These are phyloP conservation scores for Stropharia rugosoannulata DNA, from an alignment of 768 basidiomycete genomes.

Conservation along the genomic window DNA sequence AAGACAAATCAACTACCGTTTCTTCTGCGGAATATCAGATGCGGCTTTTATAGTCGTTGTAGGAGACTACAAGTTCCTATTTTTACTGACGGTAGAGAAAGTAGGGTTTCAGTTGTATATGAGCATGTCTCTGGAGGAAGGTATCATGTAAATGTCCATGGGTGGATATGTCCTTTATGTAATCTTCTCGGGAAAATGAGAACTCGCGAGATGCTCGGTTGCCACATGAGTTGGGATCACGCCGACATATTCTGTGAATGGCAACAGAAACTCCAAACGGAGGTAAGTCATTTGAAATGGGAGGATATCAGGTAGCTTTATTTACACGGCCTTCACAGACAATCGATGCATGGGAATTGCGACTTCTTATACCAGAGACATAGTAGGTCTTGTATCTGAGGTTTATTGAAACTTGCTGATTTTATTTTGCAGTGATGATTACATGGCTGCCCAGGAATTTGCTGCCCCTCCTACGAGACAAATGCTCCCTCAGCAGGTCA, in stretches of 20 bases:
- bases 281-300: too few relatives aligned
- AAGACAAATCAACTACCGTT: constrained; percentile 45
- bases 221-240: constrained; percentile 26
- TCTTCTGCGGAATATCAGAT: constrained; percentile 48
- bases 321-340: neutral
- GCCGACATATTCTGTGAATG: constrained; percentile 21
- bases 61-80: constrained; percentile 37
- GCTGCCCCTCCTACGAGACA: too few relatives aligned
- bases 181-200: constrained; percentile 19
- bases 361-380: neutral
- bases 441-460: too few relatives aligned
- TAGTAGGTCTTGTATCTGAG: too few relatives aligned
- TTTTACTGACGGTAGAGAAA: constrained; percentile 16
- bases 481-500: too few relatives aligned
- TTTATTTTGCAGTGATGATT: too few relatives aligned
- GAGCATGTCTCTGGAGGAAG: constrained; percentile 23
- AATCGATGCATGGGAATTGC: neutral
- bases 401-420: too few relatives aligned
- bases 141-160: constrained; percentile 15
- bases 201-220: constrained; percentile 24
- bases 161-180: constrained; percentile 27
- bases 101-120: constrained; percentile 24
- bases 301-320: neutral
- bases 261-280: constrained; percentile 1
- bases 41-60: constrained; percentile 46